Evolutionary conservation across 495 filamentous ascomycete species (phyloP).

Genomic region (Penicillium canescens): DNA sequence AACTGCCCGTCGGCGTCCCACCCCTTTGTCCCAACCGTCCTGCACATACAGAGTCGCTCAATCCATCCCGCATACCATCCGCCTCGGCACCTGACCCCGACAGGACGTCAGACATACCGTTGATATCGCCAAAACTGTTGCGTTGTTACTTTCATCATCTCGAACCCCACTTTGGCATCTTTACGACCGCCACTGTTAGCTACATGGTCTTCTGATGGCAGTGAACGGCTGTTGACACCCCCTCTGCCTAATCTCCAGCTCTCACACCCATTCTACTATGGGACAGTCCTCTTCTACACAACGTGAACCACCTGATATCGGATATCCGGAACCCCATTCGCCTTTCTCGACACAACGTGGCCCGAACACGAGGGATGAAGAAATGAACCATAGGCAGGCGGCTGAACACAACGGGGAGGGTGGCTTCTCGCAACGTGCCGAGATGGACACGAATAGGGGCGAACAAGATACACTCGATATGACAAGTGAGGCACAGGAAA

Average conservation of each 20-base stretch:
- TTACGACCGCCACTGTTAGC: constrained; percentile 12
- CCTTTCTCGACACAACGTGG: constrained; percentile 25
- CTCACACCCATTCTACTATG: constrained; percentile 41
- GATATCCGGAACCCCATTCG: constrained; percentile 19
- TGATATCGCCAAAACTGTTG: neutral
- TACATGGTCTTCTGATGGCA: constrained; percentile 28
- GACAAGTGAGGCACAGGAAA: constrained; percentile 9
- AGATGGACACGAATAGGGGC: constrained; percentile 10
- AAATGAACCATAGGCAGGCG: constrained; percentile 39
- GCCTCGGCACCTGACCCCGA: neutral
- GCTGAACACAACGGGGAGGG: constrained; percentile 30
- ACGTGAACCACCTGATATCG: constrained; percentile 36
- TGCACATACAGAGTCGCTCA: neutral
- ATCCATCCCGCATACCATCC: neutral
- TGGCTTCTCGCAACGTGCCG: constrained; percentile 18
- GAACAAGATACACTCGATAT: constrained; percentile 18
- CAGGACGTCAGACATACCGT: neutral
- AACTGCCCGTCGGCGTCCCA: constrained; percentile 2
- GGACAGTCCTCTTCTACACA: constrained; percentile 50
- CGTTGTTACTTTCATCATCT: neutral
- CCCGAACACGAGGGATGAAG: constrained; percentile 37
- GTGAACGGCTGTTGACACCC: constrained; percentile 29
- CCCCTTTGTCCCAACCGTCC: constrained; percentile 16
- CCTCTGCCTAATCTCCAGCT: constrained; percentile 13
- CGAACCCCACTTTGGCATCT: neutral